These are phyloP conservation scores for Didymella segeticola DNA, from an alignment of 2,329 filamentous ascomycete species.

Conservation along the genomic window DNA sequence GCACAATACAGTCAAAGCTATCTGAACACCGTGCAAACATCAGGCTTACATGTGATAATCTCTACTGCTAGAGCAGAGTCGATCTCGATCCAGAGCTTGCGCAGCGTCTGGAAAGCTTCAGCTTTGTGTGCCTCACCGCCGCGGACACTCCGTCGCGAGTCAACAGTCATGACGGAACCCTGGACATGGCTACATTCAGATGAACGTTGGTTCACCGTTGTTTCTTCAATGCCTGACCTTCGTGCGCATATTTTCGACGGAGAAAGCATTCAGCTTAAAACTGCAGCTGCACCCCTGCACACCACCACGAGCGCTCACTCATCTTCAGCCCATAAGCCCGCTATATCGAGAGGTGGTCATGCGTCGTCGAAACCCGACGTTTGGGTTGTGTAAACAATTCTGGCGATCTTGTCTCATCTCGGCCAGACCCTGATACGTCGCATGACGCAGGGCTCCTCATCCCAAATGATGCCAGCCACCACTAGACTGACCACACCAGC, in stretches of 20 bases:
- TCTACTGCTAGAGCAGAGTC: not conserved
- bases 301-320: slow-evolving; percentile 20
- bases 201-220: too few species aligned
- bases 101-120: not conserved
- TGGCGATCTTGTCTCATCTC: slow-evolving; percentile 6
- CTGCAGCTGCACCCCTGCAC: slow-evolving; percentile 8
- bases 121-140: not conserved
- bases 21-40: not conserved
- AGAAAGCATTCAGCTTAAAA: not conserved
- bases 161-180: not conserved
- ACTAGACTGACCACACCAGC: slow-evolving; percentile 22
- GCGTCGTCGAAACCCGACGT: slow-evolving; percentile 2
- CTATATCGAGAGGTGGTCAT: slow-evolving; percentile 14
- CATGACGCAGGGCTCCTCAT: slow-evolving; percentile 23
- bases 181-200: too few species aligned
- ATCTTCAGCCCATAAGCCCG: slow-evolving; percentile 25
- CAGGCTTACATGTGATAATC: not conserved
- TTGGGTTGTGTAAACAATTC: slow-evolving; percentile 7
- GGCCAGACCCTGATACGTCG: slow-evolving; percentile 1
- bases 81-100: not conserved
- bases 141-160: not conserved
- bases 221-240: not conserved
- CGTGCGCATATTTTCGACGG: not conserved
- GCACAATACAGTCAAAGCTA: not conserved
- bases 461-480: slow-evolving; percentile 14